Evolutionary conservation across 768 basidiomycete species (phyloP), one percentile per base, ranked within the genome.

Genomic region (Boletus vinaceobasis): DNA sequence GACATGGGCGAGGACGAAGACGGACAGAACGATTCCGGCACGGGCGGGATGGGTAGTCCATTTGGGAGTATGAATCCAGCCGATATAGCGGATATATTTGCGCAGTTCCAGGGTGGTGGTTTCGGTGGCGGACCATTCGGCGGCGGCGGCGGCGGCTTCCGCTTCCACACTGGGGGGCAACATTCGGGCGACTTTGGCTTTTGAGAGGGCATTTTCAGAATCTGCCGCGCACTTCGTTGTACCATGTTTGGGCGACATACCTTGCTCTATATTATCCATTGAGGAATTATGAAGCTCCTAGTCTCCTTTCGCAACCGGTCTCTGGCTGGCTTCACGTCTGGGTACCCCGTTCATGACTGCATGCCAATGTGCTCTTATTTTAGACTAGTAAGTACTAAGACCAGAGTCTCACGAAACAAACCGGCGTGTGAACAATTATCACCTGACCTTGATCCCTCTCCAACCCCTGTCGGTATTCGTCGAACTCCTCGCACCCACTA

Each of bases 1-100:
- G 90, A 93, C 68, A 64, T 83, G 68, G 90, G 90, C 35, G 90
- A 90, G 58, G 90, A 91, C 62, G 88, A 90, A 60, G 88, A 91
- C 55, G 86, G 85, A 21, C 70, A 74, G 70, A 78, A 69, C 37
- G 79, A 74, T 9, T 72, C 74, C 7, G 72, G 76, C 31, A 67
- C 57, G 63, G 65, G 69, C 1, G 75, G 76, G 9, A 74, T 77
- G 71, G 74, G 76, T 26, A 75, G 74, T 1, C 75, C 80, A 8
- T 71, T 66, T 10, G 71, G 69, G 9, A 74, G 75, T 4, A 60
- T 70, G 69, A 62, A 66, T 59, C 76, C 73, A 45, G 74, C 78
- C 36, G 85, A 89, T 66, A 52, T 89, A 4, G 77, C 85, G 0
- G 80, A 86, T 39, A 60, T 88, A 3, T 87, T 89, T 65, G 76